Evolutionary conservation across 768 basidiomycete species (phyloP).

Genomic region (Suillus alpinus): DNA sequence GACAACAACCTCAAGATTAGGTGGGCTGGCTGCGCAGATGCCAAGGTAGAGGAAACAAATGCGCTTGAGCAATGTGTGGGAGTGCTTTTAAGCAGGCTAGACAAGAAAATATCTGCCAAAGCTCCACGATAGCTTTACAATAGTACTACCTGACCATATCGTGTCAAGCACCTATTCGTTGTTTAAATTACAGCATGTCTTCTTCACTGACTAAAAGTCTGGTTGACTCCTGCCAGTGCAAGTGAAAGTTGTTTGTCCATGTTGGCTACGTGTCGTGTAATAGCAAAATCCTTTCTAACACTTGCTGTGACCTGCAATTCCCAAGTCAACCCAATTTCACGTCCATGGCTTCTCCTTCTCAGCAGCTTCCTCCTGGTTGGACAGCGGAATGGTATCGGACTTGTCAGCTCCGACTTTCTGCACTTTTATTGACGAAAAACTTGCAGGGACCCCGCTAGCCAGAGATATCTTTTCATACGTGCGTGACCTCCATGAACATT

Average conservation of each 20-base stretch:
- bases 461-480: constrained; percentile 90
- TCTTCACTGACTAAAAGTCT: neutral
- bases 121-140: neutral
- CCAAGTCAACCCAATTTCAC: neutral
- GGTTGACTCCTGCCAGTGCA: neutral
- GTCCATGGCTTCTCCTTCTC: constrained; percentile 45
- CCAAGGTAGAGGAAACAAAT: constrained; percentile 67
- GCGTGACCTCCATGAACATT: constrained; percentile 30
- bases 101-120: constrained; percentile 16
- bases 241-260: constrained; percentile 15
- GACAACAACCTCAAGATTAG: constrained; percentile 82
- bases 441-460: constrained; percentile 72
- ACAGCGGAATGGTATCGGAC: constrained; percentile 78
- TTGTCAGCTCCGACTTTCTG: neutral
- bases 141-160: neutral
- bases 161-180: neutral
- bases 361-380: constrained; percentile 90
- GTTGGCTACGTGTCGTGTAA: constrained; percentile 19
- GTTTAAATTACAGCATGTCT: neutral
- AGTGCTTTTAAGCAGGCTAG: constrained; percentile 62
- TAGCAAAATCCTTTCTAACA: neutral
- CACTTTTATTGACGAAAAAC: constrained; percentile 13
- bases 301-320: neutral
- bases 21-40: constrained; percentile 91
- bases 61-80: constrained; percentile 67